These are phyloP conservation scores for Flagelloscypha sp. DNA, from an alignment of 768 basidiomycete species.

Conservation along the genomic window DNA sequence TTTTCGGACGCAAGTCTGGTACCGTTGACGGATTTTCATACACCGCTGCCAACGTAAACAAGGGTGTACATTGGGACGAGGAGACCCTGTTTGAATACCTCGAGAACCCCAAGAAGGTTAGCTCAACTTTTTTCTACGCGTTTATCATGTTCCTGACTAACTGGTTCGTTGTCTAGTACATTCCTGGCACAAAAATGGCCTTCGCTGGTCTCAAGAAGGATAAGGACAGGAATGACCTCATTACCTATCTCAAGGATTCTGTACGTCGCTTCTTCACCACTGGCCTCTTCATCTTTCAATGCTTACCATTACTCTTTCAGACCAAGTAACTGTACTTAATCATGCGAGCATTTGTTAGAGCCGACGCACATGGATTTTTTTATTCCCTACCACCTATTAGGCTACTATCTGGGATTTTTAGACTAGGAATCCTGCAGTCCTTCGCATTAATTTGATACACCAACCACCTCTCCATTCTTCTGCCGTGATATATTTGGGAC, in stretches of 20 bases:
- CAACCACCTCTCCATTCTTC: too few species aligned
- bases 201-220: constrained; percentile 99
- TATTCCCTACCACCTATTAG: too few species aligned
- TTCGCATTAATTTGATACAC: too few species aligned
- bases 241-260: constrained; percentile 71
- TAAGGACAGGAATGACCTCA: constrained; percentile 92
- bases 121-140: constrained; percentile 11
- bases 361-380: too few species aligned
- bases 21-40: constrained; percentile 82
- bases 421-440: too few species aligned
- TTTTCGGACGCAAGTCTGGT: constrained; percentile 84
- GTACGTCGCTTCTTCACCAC: constrained; percentile 32
- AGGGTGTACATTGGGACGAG: constrained; percentile 83
- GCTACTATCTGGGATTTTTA: too few species aligned
- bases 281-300: background rate
- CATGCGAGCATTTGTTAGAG: too few species aligned
- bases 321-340: too few species aligned
- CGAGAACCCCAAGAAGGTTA: constrained; percentile 94
- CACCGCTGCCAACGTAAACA: constrained; percentile 92
- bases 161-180: constrained; percentile 48
- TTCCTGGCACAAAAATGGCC: constrained; percentile 97
- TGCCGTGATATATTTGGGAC: too few species aligned
- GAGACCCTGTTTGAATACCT: constrained; percentile 91
- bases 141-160: background rate
- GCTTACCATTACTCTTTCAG: background rate